Conservation (phyloP, 257 asterid genomes). For the Lantana camara region DNA sequence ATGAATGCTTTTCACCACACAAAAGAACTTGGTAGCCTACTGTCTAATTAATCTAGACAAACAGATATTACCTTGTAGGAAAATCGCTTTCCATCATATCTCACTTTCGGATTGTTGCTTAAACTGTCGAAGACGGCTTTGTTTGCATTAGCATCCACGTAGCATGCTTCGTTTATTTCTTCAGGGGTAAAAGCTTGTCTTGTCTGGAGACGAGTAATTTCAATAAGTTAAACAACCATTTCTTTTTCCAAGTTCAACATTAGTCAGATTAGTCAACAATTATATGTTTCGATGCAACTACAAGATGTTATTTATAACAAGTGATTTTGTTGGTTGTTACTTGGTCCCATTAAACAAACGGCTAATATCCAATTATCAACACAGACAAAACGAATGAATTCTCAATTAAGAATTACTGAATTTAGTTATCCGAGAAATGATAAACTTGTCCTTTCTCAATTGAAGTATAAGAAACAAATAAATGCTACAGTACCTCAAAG, state of each 20-base stretch:
- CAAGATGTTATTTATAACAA: too few relatives aligned
- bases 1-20: neutral
- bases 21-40: neutral
- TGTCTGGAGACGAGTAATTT: slow-evolving; percentile 46
- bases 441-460: neutral
- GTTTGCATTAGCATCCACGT: slow-evolving; percentile 78
- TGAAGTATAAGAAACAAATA: slow-evolving; percentile 9
- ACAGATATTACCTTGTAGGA: slow-evolving; percentile 71
- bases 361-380: neutral
- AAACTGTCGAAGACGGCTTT: slow-evolving; percentile 85
- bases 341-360: too few relatives aligned
- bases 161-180: slow-evolving; percentile 71
- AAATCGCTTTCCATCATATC: slow-evolving; percentile 69
- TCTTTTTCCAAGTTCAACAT: too few relatives aligned
- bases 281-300: too few relatives aligned
- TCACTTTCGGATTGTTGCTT: slow-evolving; percentile 74
- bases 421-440: neutral
- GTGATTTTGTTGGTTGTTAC: too few relatives aligned
- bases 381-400: neutral
- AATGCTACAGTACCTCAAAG: slow-evolving; percentile 53
- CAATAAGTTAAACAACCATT: slow-evolving; percentile 15
- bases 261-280: too few relatives aligned
- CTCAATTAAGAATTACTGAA: neutral
- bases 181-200: slow-evolving; percentile 74
- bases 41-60: neutral